These are phyloP conservation scores for Avena atlantica DNA, from an alignment of 176 grass and related monocot species.

Conservation along the genomic window DNA sequence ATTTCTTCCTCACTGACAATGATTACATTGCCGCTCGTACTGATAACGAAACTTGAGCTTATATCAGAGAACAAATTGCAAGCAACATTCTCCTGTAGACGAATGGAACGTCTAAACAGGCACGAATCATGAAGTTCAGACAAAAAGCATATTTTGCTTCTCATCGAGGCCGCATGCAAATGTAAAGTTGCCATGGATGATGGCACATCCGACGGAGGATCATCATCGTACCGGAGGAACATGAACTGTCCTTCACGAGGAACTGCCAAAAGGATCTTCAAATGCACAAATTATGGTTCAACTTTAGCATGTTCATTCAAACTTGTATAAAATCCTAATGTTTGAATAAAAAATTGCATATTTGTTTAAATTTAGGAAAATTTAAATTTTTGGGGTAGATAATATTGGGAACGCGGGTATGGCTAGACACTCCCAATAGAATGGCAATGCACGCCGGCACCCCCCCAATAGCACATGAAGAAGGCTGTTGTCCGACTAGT, in stretches of 20 bases:
- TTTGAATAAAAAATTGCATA: too few species aligned
- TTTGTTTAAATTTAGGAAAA: neutral
- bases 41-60: neutral
- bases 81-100: neutral
- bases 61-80: neutral
- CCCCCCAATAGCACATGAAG: too few species aligned
- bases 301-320: neutral
- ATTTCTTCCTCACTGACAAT: neutral
- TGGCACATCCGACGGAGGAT: neutral
- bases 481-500: too few species aligned
- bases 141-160: neutral
- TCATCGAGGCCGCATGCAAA: too few species aligned
- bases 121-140: neutral
- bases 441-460: too few species aligned
- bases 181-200: neutral
- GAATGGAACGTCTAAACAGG: neutral
- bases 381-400: neutral
- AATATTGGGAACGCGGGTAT: too few species aligned
- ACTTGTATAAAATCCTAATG: too few species aligned
- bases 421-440: neutral
- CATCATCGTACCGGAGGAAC: neutral
- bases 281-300: neutral
- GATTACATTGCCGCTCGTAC: neutral
- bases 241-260: neutral
- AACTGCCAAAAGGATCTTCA: neutral